Base-by-base conservation (phyloP, 2,329 filamentous ascomycete genomes). In the Fusarium euwallaceae region DNA sequence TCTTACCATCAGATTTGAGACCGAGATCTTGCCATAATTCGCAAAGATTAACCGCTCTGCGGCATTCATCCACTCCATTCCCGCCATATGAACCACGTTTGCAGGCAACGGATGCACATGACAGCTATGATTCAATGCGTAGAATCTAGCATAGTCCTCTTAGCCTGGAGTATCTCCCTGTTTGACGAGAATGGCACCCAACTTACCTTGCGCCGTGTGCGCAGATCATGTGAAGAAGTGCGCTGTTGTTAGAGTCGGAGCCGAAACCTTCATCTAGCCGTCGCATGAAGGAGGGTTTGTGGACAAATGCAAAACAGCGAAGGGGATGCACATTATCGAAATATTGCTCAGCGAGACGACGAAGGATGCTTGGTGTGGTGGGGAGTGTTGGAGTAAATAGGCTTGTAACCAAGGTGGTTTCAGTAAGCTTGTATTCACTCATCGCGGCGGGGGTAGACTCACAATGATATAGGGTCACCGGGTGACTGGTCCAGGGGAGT, bases 121-220 rank as follows among this genome's bases (percentile, higher is more conserved):
- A 14, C 32, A 14, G 2, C 32, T 34, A 34, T 34, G 32, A 34
- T 34, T 14, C 6, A 34, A 14, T 2, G 32, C 32, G 12, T 34
- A 34, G 32, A 34, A 34, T 1, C 32, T 34, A 14, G 0, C 4
- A 14, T 12, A 0, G 1, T 6, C 2, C 32, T 6, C 6, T 34
- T 34, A 34, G 32, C 5, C 2, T 6, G 2, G 17, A 41, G 10
- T 39, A n/a, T 20, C 17, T 20, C 17, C 9, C 9, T 10, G 2
- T 11, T 5, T 20, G 17, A 20, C 4, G 4, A 41, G 9, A n/a
- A 41, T n/a, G n/a, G 4, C 10, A 9, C n/a, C 22, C 22, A 41
- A 41, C 37, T 41, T 41, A 41, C 37, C 37, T 41, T 11, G 37
- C 37, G 17, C 37, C 37, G 37, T 41, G 37, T 41, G 37, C 17